Percentiles rank a stretch among this genome's conserved stretches.
These are phyloP conservation scores for Podaxis rugospora DNA, from an alignment of 768 basidiomycete genomes.

Conservation along the genomic window DNA sequence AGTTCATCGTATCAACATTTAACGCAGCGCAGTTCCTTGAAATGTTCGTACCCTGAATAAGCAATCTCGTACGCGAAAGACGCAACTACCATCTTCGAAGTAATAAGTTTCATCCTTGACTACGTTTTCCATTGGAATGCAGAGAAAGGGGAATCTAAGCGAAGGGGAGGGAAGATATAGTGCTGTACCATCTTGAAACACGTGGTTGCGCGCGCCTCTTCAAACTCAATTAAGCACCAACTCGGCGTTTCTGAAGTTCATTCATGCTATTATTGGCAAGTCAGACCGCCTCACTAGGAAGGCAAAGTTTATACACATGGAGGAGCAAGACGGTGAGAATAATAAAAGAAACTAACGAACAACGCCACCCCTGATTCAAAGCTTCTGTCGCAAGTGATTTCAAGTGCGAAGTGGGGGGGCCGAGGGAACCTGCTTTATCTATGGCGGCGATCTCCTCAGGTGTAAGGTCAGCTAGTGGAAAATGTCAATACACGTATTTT, in stretches of 20 bases:
- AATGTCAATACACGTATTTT: background rate
- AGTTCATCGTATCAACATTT: background rate
- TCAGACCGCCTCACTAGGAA: background rate
- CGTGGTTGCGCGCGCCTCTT: background rate
- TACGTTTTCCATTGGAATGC: background rate
- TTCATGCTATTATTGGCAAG: background rate
- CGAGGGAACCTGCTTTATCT: slow-evolving; percentile 55
- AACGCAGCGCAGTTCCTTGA: no score
- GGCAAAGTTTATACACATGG: background rate
- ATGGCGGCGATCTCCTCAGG: slow-evolving; percentile 58
- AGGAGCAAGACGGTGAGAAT: background rate
- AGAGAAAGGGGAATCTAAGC: background rate
- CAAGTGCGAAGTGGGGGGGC: slow-evolving; percentile 30
- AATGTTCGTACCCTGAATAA: slow-evolving; percentile 33
- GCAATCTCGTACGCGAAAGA: slow-evolving; percentile 56
- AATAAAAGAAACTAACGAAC: background rate
- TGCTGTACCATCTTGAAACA: background rate
- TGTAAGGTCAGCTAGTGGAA: slow-evolving; percentile 43
- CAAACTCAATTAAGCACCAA: background rate
- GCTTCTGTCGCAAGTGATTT: background rate
- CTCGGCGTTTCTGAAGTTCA: background rate
- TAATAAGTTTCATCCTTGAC: slow-evolving; percentile 52
- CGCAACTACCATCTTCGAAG: slow-evolving; percentile 62
- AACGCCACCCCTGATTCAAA: background rate
- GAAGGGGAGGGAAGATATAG: background rate